Evolutionary conservation across 805 yeast species (phyloP), one percentile per base, ranked within the genome.

Genomic region (Sugiyamaella americana): DNA sequence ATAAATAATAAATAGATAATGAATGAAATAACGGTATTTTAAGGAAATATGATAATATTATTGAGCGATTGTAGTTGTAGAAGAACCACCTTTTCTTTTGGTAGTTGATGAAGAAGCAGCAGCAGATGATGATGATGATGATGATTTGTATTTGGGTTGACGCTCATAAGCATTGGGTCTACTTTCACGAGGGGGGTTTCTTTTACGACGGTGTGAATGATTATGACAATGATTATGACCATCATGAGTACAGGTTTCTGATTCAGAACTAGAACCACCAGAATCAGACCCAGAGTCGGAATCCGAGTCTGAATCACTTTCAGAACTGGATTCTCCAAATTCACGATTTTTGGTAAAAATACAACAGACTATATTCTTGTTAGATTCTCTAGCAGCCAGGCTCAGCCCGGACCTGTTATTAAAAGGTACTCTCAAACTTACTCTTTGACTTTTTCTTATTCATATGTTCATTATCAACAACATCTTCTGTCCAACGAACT

Each of bases 381-480:
- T n/a, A n/a, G n/a, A n/a, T n/a, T n/a, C n/a, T n/a, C n/a, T n/a
- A n/a, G n/a, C n/a, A n/a, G n/a, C n/a, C n/a, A n/a, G n/a, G n/a
- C n/a, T n/a, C n/a, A n/a, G n/a, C n/a, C n/a, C n/a, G n/a, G n/a
- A n/a, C n/a, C n/a, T n/a, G n/a, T n/a, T n/a, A n/a, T n/a, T n/a
- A n/a, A n/a, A n/a, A n/a, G n/a, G n/a, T n/a, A n/a, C n/a, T n/a
- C n/a, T 26, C 11, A 26, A 8, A 47, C 53, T 37, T 41, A 50
- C 53, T 83, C 64, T 91, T 91, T 10, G 95, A 78, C 61, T 87
- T 88, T 69, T 93, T 93, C 68, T 79, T 86, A 59, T 83, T 76
- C 84, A 93, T 71, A 60, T 84, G 66, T 66, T 91, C 98, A 62
- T 91, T 91, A 63, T 91, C 98, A 3, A 93, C 73, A 2, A 87